Percentiles rank a stretch among this genome's conserved stretches.
Evolutionary conservation across 345 rosid genomes (phyloP).

Genomic region (Firmiana major): DNA sequence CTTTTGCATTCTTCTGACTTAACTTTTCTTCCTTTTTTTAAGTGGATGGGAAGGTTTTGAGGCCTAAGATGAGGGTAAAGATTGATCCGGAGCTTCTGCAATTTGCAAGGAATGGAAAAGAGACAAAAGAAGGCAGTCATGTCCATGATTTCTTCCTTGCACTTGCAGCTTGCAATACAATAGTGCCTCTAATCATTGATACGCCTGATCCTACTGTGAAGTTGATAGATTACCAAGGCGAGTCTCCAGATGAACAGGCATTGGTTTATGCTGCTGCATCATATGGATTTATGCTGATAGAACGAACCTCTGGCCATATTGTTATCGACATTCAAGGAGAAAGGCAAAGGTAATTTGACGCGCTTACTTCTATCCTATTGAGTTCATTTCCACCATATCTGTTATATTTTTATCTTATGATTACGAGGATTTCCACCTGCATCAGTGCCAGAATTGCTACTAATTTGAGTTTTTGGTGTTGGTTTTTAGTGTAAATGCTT

Average conservation of each 20-base stretch:
- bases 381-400: constrained; percentile 3
- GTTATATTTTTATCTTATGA: not conserved
- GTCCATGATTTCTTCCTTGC: constrained; percentile 86
- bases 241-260: constrained; percentile 99
- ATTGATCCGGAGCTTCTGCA: constrained; percentile 59
- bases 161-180: constrained; percentile 95
- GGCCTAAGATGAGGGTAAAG: constrained; percentile 84
- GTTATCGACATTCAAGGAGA: constrained; percentile 82
- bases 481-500: not conserved
- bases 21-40: constrained; percentile 16
- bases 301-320: constrained; percentile 95
- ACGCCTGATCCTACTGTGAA: constrained; percentile 63
- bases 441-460: not conserved
- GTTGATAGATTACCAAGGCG: constrained; percentile 96
- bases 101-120: constrained; percentile 43
- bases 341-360: constrained; percentile 62
- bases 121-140: constrained; percentile 46
- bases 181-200: constrained; percentile 72
- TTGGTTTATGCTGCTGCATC: constrained; percentile 97
- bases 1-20: constrained; percentile 18
- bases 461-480: not conserved
- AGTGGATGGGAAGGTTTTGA: constrained; percentile 72
- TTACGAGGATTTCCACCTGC: not conserved
- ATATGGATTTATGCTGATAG: constrained; percentile 92
- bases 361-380: not conserved